Conservation (phyloP, 1,284 basidiomycete genomes). For the Apiotrichum montevideense region DNA sequence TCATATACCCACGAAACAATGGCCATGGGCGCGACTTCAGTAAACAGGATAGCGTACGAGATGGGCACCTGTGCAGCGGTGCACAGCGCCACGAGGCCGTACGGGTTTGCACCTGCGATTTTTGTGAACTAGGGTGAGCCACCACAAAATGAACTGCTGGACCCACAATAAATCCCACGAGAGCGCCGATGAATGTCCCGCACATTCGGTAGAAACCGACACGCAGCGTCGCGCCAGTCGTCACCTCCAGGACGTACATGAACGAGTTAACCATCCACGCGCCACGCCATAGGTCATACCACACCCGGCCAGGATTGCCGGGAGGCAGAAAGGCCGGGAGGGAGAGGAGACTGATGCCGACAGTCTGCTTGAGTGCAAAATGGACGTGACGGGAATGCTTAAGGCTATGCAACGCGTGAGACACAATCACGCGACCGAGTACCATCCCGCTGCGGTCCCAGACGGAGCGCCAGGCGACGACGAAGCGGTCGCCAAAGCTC, state of each 20-base stretch:
- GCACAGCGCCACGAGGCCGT: conserved; percentile 46
- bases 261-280: conserved; percentile 48
- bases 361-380: conserved; percentile 47
- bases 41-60: conserved; percentile 44
- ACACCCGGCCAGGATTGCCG: conserved; percentile 31
- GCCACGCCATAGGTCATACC: conserved; percentile 45
- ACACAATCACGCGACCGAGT: conserved; percentile 31
- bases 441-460: conserved; percentile 34
- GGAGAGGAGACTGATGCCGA: conserved; percentile 46
- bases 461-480: conserved; percentile 25
- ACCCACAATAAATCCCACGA: conserved; percentile 45
- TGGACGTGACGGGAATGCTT: conserved; percentile 47
- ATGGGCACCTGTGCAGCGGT: conserved; percentile 43
- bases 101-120: conserved; percentile 45
- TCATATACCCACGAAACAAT: conserved; percentile 41
- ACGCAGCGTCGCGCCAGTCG: conserved; percentile 49
- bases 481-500: background rate
- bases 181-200: conserved; percentile 48
- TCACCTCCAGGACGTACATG: conserved; percentile 50
- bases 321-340: conserved; percentile 46
- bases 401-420: conserved; percentile 28
- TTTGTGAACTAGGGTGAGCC: conserved; percentile 34
- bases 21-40: conserved; percentile 39
- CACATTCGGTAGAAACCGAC: conserved; percentile 47
- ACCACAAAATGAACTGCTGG: too few species aligned